A percentile compares a stretch with the other conserved stretches of the same genome.
Evolutionary conservation across 2,329 filamentous ascomycete species (phyloP).

Genomic region (Myotisia sp.): DNA sequence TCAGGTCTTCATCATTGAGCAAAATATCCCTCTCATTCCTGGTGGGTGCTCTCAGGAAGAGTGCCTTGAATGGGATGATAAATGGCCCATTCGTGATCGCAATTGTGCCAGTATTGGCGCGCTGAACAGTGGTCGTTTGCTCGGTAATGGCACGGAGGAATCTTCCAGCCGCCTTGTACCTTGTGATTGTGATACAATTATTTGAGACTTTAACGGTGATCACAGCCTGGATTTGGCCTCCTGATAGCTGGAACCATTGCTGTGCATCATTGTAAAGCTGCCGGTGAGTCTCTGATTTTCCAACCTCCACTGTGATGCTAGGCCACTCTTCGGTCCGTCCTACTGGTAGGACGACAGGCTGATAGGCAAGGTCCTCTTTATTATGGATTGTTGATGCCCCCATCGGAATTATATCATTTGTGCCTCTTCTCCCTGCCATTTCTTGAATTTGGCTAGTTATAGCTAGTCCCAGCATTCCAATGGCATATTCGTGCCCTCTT

Average conservation of each 20-base stretch:
- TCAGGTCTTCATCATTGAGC: constrained; percentile 3
- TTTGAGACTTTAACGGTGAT: constrained; percentile 4
- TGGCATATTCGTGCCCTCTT: background rate
- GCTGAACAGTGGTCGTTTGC: background rate
- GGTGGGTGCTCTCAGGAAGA: constrained; percentile 4
- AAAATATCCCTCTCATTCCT: constrained; percentile 5
- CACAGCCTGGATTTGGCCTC: constrained; percentile 1
- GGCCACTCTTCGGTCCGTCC: constrained; percentile 4
- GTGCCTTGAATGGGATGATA: constrained; percentile 6
- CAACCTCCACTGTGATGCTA: constrained; percentile 6
- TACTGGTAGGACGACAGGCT: constrained; percentile 1
- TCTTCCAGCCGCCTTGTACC: background rate
- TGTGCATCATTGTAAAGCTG: constrained; percentile 3
- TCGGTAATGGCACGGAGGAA: background rate
- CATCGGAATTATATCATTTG: background rate
- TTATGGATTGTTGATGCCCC: background rate
- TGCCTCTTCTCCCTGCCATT: background rate
- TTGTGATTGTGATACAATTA: background rate
- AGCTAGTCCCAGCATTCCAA: background rate
- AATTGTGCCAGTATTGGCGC: background rate
- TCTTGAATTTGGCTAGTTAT: background rate
- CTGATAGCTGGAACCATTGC: constrained; percentile 4
- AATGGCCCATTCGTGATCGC: constrained; percentile 1
- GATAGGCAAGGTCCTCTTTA: constrained; percentile 1
- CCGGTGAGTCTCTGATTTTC: background rate